phyloP scores from a whole-genome alignment of 2,329 filamentous ascomycete species.

The Ophiostoma fasciatum region DNA sequence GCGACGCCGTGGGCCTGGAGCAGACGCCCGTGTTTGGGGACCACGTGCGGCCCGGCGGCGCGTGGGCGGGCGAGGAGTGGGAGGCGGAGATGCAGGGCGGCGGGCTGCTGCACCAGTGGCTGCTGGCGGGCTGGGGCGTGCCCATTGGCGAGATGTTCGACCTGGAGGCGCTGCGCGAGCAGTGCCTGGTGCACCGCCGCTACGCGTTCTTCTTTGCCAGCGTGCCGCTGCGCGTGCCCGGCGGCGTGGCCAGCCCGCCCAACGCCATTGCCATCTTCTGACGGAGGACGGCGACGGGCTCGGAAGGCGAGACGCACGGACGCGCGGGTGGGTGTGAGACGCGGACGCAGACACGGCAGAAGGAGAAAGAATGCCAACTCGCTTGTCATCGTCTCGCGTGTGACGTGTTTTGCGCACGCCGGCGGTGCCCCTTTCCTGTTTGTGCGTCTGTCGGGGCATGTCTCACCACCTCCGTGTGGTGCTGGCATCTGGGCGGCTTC shows the following conservation, averaged over 20 bases:
- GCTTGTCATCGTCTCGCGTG: too few species aligned
- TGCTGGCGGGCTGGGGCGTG: conserved; percentile 37
- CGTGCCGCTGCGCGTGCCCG: conserved; percentile 41
- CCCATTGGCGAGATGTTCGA: conserved; percentile 41
- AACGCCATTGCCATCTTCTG: conserved; percentile 34
- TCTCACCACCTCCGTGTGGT: too few species aligned
- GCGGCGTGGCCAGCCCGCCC: conserved; percentile 32
- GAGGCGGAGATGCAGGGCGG: conserved; percentile 14
- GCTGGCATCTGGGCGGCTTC: too few species aligned
- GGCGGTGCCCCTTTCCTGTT: too few species aligned
- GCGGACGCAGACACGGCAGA: too few species aligned
- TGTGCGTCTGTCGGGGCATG: too few species aligned
- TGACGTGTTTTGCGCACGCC: too few species aligned
- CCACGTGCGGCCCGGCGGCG: conserved; percentile 4
- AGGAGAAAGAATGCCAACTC: too few species aligned
- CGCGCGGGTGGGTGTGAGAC: too few species aligned
- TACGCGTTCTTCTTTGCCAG: conserved; percentile 51
- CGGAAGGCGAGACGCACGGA: too few species aligned
- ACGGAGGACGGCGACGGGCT: not conserved
- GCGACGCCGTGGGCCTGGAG: conserved; percentile 29
- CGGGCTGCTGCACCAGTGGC: conserved; percentile 27
- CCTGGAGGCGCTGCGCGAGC: conserved; percentile 34
- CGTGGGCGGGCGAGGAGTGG: conserved; percentile 7
- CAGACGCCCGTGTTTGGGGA: conserved; percentile 19
- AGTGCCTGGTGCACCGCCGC: conserved; percentile 34